Conservation (phyloP, 2,329 filamentous ascomycete species). For the Aspergillus ochraceoroseus region DNA sequence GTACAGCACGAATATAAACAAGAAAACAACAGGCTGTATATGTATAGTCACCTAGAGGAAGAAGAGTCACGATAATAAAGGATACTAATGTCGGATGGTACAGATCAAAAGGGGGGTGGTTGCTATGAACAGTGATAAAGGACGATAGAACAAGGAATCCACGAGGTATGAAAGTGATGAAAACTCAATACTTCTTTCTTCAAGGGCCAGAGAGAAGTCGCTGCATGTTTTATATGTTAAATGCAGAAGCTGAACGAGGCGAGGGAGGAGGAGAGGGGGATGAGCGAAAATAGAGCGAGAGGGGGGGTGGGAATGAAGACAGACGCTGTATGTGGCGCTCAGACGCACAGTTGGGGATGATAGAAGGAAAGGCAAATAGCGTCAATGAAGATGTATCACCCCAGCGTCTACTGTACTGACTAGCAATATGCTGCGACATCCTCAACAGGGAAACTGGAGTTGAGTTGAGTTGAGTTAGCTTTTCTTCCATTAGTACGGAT, state of each 20-base stretch:
- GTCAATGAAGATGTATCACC: constrained; percentile 25
- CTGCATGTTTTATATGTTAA: constrained; percentile 37
- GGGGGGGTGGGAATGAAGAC: constrained; percentile 4
- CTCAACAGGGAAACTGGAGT: constrained; percentile 22
- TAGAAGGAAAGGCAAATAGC: constrained; percentile 12
- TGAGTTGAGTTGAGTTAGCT: constrained; percentile 10
- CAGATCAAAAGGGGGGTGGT: constrained; percentile 15
- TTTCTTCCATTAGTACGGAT: not conserved
- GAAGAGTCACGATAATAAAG: constrained; percentile 6
- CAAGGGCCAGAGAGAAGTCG: constrained; percentile 23
- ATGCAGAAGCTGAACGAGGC: constrained; percentile 24
- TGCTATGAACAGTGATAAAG: constrained; percentile 13
- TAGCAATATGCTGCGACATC: constrained; percentile 18
- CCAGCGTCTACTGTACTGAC: constrained; percentile 1
- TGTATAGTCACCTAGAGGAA: not conserved
- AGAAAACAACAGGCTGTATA: constrained; percentile 6
- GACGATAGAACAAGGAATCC: constrained; percentile 21
- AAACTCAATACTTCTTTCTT: constrained; percentile 20
- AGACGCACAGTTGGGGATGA: constrained; percentile 18
- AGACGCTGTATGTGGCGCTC: constrained; percentile 18
- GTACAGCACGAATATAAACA: constrained; percentile 16
- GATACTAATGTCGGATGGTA: constrained; percentile 4
- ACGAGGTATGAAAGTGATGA: constrained; percentile 26
- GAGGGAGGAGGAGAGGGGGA: constrained; percentile 14
- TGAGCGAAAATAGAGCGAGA: constrained; percentile 6